Base-by-base conservation (phyloP, 805 yeast species). In the Candida berthetii region DNA sequence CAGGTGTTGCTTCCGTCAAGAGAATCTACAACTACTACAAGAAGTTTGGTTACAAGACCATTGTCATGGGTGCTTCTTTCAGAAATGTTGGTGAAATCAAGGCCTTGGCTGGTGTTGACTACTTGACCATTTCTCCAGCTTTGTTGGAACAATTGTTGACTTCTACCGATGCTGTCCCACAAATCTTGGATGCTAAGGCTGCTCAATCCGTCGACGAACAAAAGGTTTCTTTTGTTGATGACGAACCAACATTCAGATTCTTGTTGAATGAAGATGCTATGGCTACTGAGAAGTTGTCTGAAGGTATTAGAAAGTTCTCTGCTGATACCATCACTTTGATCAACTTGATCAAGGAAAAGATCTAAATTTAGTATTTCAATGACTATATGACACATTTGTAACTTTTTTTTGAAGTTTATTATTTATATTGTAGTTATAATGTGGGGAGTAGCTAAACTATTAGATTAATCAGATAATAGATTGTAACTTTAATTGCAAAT, bases 11-110 rank as follows among this genome's bases (percentile, higher is more conserved):
- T 39, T 87, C 96, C 35, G 99, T 93, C 57, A 83, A 81, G 69
- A 65, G 62, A 48, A 93, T 93, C 68, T 93, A 66, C 86, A 85
- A 90, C 85, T 93, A 93, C 82, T 93, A 93, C 85, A 93, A 93
- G 83, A 91, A 91, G 74, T 87, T 68, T 69, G 91, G 83, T 57
- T 93, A 93, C 82, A 78, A 91, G 60, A 93, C 99, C 66, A 90
- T 93, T 64, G 98, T 93, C 62, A 93, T 93, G 99, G 99, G 99
- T 71, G 99, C 99, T 46, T 91, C 98, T 46, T 91, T 93, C 89
- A 91, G 99, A 82, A 93, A 90, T 77, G 68, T 73, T 48, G 96
- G 89, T 55, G 99, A 91, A 74, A 87, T 93, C 71, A 84, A 82
- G 69, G 96, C 95, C 57, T 76, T 93, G 58, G 97, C 99, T 45